Evolutionary conservation across 1,139 yeast species (phyloP).

Genomic region (Yamadazyma trypodendri): DNA sequence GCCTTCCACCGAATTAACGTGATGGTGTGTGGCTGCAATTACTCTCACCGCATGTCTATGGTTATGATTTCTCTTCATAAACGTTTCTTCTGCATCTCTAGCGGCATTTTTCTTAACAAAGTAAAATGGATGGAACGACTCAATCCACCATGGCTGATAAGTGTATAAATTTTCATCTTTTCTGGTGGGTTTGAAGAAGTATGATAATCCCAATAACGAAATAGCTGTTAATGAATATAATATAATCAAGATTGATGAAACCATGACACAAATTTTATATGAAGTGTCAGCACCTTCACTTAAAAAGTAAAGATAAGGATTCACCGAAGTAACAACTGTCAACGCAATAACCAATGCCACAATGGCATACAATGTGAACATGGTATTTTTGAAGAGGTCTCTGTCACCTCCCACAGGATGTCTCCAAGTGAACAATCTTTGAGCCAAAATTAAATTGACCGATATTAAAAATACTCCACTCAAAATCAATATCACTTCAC

Average conservation of each 20-base stretch:
- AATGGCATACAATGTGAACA: slow-evolving; percentile 31
- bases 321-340: slow-evolving; percentile 34
- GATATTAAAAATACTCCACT: slow-evolving; percentile 36
- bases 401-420: slow-evolving; percentile 49
- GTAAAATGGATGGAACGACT: slow-evolving; percentile 42
- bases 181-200: slow-evolving; percentile 40
- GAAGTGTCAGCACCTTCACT: slow-evolving; percentile 19
- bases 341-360: slow-evolving; percentile 31
- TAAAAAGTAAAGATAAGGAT: slow-evolving; percentile 34
- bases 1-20: slow-evolving; percentile 42
- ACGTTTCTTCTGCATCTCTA: slow-evolving; percentile 39
- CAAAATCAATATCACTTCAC: slow-evolving; percentile 35
- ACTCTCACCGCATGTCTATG: slow-evolving; percentile 46
- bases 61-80: slow-evolving; percentile 44
- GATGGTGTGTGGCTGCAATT: slow-evolving; percentile 46
- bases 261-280: slow-evolving; percentile 32
- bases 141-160: slow-evolving; percentile 51
- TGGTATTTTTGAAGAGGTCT: slow-evolving; percentile 33
- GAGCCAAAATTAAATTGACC: slow-evolving; percentile 41
- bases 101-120: slow-evolving; percentile 41
- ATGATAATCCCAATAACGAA: slow-evolving; percentile 36
- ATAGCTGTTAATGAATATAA: slow-evolving; percentile 37
- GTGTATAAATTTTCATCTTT: slow-evolving; percentile 45
- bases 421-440: slow-evolving; percentile 46
- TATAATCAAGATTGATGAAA: slow-evolving; percentile 30